Evolutionary conservation across 2,329 filamentous ascomycete species (phyloP).

Genomic region (Colletotrichum lindemuthianum): DNA sequence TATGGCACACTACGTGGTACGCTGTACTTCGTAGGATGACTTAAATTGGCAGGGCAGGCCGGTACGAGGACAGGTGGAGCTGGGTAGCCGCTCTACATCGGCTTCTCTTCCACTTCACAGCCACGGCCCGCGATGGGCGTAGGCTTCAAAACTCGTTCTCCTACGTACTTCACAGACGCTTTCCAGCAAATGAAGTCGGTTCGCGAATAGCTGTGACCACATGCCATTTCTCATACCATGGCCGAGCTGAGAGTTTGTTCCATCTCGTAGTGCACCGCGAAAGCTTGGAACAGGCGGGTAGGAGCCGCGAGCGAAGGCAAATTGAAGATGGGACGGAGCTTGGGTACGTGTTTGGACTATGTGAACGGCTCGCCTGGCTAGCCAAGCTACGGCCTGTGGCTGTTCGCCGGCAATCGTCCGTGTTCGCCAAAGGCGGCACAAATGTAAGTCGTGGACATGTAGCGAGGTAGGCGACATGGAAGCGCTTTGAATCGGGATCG

Average conservation of each 20-base stretch:
- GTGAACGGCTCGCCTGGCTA: constrained; percentile 21
- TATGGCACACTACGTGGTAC: too few relatives aligned
- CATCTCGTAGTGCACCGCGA: constrained; percentile 2
- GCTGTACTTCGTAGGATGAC: neutral
- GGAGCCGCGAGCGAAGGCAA: neutral
- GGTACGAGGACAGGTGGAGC: too few relatives aligned
- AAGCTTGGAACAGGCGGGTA: constrained; percentile 21
- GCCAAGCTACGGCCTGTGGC: constrained; percentile 4
- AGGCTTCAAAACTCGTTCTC: too few relatives aligned
- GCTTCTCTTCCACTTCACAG: too few relatives aligned
- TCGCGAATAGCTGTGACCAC: neutral
- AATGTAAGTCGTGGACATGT: neutral
- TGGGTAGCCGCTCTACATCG: too few relatives aligned
- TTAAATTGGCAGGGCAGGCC: too few relatives aligned
- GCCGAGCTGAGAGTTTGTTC: constrained; percentile 11
- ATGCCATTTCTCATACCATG: constrained; percentile 1
- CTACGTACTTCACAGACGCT: too few relatives aligned
- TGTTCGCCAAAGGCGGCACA: neutral
- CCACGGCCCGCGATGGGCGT: too few relatives aligned
- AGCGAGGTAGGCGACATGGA: neutral
- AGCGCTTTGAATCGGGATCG: constrained; percentile 35
- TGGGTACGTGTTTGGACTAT: constrained; percentile 15
- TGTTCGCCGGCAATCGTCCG: constrained; percentile 9
- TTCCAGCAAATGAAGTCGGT: too few relatives aligned
- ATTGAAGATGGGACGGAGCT: constrained; percentile 8